phyloP scores from a whole-genome alignment of 2,329 filamentous ascomycete species.

The Xylariaceae sp. region DNA sequence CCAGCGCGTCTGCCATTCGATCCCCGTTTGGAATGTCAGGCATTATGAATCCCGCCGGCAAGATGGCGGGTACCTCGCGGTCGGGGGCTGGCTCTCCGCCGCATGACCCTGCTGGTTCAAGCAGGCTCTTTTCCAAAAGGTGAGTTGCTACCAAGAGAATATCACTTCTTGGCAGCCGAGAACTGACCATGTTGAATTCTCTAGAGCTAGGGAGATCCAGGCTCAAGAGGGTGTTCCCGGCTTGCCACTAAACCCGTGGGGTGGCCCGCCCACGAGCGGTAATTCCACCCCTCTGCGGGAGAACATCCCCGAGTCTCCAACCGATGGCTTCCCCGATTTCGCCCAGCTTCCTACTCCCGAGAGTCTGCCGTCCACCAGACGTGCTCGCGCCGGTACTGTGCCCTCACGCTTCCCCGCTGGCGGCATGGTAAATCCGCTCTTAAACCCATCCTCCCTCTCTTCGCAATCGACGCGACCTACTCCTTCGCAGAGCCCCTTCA shows the following conservation, averaged over 20 bases:
- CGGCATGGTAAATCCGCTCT: slow-evolving; percentile 52
- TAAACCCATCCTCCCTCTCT: slow-evolving; percentile 49
- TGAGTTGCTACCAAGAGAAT: slow-evolving; percentile 38
- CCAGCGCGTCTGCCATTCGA: slow-evolving; percentile 54
- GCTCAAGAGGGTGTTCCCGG: slow-evolving; percentile 81
- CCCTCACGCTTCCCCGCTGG: slow-evolving; percentile 86
- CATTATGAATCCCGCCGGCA: slow-evolving; percentile 49
- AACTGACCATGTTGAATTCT: slow-evolving; percentile 1
- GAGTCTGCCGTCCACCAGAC: slow-evolving; percentile 60
- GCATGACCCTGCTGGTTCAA: slow-evolving; percentile 69
- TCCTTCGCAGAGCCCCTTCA: slow-evolving; percentile 81
- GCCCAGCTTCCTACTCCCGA: slow-evolving; percentile 62
- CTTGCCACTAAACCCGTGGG: slow-evolving; percentile 69
- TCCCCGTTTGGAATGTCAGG: slow-evolving; percentile 66
- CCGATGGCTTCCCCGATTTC: slow-evolving; percentile 91
- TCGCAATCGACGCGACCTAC: slow-evolving; percentile 79
- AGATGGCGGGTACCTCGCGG: slow-evolving; percentile 55
- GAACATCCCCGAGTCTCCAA: slow-evolving; percentile 94
- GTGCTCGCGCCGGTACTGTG: slow-evolving; percentile 89
- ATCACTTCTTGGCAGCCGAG: slow-evolving; percentile 11
- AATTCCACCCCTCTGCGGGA: slow-evolving; percentile 94
- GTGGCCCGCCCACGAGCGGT: slow-evolving; percentile 90
- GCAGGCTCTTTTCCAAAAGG: slow-evolving; percentile 85
- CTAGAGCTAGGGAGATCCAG: slow-evolving; percentile 89
- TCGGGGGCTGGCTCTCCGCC: slow-evolving; percentile 94